Base-by-base conservation (phyloP, 2,329 filamentous ascomycete species). In the Chrysoporthe puriensis region DNA sequence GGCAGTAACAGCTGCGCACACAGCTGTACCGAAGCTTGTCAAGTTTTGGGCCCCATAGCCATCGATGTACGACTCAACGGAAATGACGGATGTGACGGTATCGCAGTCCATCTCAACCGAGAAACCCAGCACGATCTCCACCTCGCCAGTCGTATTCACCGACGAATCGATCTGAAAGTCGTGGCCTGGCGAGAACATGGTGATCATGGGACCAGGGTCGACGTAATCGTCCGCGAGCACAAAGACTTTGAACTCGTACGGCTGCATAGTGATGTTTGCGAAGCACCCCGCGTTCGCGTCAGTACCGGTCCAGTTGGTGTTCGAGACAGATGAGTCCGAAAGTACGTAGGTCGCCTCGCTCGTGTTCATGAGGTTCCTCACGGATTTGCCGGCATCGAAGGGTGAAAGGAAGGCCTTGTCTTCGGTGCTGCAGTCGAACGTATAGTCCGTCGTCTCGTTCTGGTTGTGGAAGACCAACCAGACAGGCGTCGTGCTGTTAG, bases 71-170 rank as follows among this genome's bases (percentile, higher is more conserved):
- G 88, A 90, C 32, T 80, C 79, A 66, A 89, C 75, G 1, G 75
- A 77, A 42, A 90, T 81, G 4, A 79, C 78, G 4, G 80, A 73
- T 0, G 82, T 83, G 18, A 89, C 78, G 0, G 76, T 78, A 50
- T 83, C 78, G 73, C 88, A 90, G 70, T 86, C 80, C 87, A 90
- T 89, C 61, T 84, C 80, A 0, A 79, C 79, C 0, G 86, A 88
- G 73, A 89, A 90, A 34, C 85, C 82, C 3, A 90, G 68, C 62
- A 85, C 82, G 54, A 90, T 77, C 14, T 73, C 69, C 40, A 73
- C 63, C 32, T 73, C 81, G 79, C 61, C 63, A 4, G 44, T 59
- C 40, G 46, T 62, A 42, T 66, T 61, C 61, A 83, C 72, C 8
- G 80, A 71, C 46, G 70, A 62, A 68, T 70, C 46, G 86, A 88